These are phyloP conservation scores for Auriscalpium vulgare DNA, from an alignment of 768 basidiomycete species.

Conservation along the genomic window DNA sequence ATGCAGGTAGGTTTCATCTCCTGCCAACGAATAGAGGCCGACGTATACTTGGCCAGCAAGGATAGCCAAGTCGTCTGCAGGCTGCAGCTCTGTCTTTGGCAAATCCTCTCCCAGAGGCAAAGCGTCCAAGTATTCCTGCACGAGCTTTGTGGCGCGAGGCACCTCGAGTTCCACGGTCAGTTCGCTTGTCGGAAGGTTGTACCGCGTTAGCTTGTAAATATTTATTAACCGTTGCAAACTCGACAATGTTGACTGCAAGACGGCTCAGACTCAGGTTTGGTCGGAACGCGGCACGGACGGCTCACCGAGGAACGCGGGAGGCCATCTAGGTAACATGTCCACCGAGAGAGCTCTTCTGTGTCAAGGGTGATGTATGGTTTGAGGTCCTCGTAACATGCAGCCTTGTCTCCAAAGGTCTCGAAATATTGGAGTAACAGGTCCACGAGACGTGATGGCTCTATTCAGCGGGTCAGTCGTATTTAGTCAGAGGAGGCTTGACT, in stretches of 20 bases:
- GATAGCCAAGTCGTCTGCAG: slow-evolving; percentile 77
- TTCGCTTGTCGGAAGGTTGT: slow-evolving; percentile 41
- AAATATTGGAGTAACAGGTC: slow-evolving; percentile 61
- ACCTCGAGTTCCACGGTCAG: slow-evolving; percentile 52
- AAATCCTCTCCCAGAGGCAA: slow-evolving; percentile 60
- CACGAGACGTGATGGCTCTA: slow-evolving; percentile 40
- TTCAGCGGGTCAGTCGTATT: background rate
- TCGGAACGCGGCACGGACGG: background rate
- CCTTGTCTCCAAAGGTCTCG: slow-evolving; percentile 64
- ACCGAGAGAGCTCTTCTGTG: slow-evolving; percentile 37
- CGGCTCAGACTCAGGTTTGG: background rate
- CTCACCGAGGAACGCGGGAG: slow-evolving; percentile 42
- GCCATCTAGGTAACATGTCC: slow-evolving; percentile 46
- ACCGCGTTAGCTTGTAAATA: slow-evolving; percentile 64
- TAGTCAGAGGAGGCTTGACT: background rate
- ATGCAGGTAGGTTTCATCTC: slow-evolving; percentile 50
- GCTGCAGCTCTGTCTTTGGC: slow-evolving; percentile 74
- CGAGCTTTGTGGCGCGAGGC: slow-evolving; percentile 41
- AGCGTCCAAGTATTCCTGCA: slow-evolving; percentile 55
- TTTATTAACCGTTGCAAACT: slow-evolving; percentile 67
- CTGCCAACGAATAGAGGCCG: slow-evolving; percentile 50
- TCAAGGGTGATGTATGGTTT: slow-evolving; percentile 52
- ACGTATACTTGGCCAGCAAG: slow-evolving; percentile 65
- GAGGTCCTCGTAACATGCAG: slow-evolving; percentile 84
- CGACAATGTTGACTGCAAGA: slow-evolving; percentile 35